These are phyloP conservation scores for Gyrodon lividus DNA, from an alignment of 768 basidiomycete species.

Conservation along the genomic window DNA sequence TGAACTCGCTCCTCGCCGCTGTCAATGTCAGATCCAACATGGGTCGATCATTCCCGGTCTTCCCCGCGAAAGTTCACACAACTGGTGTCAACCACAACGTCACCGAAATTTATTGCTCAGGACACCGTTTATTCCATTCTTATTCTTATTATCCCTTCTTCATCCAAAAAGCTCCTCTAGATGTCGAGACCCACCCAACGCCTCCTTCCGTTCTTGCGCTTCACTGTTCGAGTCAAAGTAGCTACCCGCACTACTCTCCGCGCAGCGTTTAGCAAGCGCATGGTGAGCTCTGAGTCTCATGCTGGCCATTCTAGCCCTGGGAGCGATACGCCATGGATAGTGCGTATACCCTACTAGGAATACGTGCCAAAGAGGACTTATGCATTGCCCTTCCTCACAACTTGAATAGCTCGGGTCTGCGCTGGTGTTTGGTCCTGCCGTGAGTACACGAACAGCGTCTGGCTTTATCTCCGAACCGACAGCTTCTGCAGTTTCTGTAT, in stretches of 20 bases:
- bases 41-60: constrained; percentile 20
- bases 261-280: constrained; percentile 19
- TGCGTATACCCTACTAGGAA: constrained; percentile 10
- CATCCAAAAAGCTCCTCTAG: background rate
- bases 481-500: constrained; percentile 26
- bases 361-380: background rate
- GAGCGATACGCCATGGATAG: constrained; percentile 31
- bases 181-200: constrained; percentile 26
- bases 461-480: background rate
- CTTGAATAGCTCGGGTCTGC: constrained; percentile 34
- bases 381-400: background rate
- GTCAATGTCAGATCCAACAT: too few relatives aligned
- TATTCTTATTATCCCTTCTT: constrained; percentile 12
- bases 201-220: constrained; percentile 18
- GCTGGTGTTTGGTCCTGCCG: constrained; percentile 31
- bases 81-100: constrained; percentile 18
- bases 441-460: constrained; percentile 10
- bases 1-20: too few relatives aligned
- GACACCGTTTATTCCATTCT: constrained; percentile 2
- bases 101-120: constrained; percentile 25
- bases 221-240: constrained; percentile 7
- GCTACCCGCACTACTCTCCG: constrained; percentile 14
- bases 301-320: constrained; percentile 20
- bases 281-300: constrained; percentile 27
- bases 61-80: constrained; percentile 30